Evolutionary conservation across 2,329 filamentous ascomycete species (phyloP).

Genomic region (Xylariaceae sp.): DNA sequence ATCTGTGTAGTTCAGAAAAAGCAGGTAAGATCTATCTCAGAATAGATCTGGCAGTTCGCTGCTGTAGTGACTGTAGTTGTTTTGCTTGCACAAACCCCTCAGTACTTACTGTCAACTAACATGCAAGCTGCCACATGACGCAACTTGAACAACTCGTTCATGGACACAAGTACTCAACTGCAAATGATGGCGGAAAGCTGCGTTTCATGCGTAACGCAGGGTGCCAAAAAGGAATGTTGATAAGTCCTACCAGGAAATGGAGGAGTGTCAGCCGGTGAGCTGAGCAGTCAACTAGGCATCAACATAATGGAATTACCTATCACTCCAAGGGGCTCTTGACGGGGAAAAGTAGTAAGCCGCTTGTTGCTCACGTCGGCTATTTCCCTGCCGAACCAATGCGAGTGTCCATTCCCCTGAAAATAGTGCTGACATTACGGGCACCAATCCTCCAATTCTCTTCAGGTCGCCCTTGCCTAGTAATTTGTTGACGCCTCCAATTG

Average conservation of each 20-base stretch:
- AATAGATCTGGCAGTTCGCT: not conserved
- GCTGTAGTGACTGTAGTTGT: not conserved
- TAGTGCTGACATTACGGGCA: not conserved
- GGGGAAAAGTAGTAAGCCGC: constrained; percentile 12
- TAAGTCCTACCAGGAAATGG: not conserved
- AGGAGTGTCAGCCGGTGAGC: constrained; percentile 4
- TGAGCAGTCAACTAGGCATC: not conserved
- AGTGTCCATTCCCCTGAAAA: not conserved
- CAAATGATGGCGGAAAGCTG: not conserved
- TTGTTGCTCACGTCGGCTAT: not conserved
- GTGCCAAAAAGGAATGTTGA: not conserved
- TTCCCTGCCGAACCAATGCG: constrained; percentile 4
- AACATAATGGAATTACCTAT: not conserved
- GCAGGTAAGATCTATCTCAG: not conserved
- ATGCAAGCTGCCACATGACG: not conserved
- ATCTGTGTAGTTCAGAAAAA: not conserved
- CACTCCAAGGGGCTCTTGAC: not conserved
- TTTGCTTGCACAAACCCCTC: constrained; percentile 3
- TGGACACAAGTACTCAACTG: not conserved
- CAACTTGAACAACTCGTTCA: not conserved
- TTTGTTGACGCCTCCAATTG: not conserved
- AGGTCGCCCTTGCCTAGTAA: not conserved
- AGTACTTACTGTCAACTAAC: not conserved
- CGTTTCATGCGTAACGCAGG: not conserved
- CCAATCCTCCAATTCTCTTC: not conserved